Evolutionary conservation across 768 basidiomycete genomes (phyloP), one percentile per base, ranked within the genome.

Genomic region (Mycena alexandri): DNA sequence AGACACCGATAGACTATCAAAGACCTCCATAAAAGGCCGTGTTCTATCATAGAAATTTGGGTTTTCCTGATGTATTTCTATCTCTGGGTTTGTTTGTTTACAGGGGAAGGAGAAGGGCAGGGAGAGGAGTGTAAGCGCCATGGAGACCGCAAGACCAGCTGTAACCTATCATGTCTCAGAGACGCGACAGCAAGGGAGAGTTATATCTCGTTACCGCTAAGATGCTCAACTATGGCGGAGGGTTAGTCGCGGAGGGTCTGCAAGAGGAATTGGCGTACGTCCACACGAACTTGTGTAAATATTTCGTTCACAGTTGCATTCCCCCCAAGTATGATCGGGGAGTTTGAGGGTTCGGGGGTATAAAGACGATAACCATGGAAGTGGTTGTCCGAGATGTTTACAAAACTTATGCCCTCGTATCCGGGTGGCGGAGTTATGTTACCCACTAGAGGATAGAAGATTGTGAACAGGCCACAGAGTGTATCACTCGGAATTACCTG

Each of bases 221-320:
- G 7, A 33, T 33, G 25, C 50, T 52, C 50, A 52, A 52, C 50
- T 52, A 52, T 52, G 25, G 25, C 25, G 50, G 50, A 52, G 50
- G 17, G 10, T 52, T 9, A 52, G 50, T 52, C 24, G 33, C 25
- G 9, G 17, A 52, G 25, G 24, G 24, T 47, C 50, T 52, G 25
- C 50, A 52, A 11, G 25, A 34, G 33, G 25, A 52, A 50, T 50
- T 33, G 24, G 17, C 50, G 25, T 33, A 52, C 50, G 17, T 52
- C 50, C 50, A 52, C 24, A 29, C 50, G 50, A 52, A 33, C 25
- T 52, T 52, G 50, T 52, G 50, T 33, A 11, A 34, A 33, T 52
- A 33, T 4, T 9, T 29, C 25, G 24, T 29, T 52, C 24, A 52
- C 50, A 5, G 33, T 52, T 10, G 50, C 50, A 33, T 14, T 52